phyloP scores from a whole-genome alignment of 495 filamentous ascomycete species.

The Penicillium coprophilum region DNA sequence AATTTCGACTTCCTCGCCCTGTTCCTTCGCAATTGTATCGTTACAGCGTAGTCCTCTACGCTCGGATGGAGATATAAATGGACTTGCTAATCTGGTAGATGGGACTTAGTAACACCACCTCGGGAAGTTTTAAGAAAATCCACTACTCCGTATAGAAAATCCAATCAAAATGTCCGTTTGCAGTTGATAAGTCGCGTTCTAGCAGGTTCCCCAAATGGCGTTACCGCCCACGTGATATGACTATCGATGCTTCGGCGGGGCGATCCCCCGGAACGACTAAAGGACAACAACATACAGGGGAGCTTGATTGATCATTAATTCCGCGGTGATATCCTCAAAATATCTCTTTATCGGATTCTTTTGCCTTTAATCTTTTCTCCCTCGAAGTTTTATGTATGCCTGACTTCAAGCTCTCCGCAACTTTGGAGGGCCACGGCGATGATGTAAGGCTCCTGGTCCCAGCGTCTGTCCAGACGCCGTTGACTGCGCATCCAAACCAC shows the following conservation, averaged over 20 bases:
- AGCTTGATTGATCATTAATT: conserved; percentile 14
- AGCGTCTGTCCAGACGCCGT: conserved; percentile 17
- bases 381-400: conserved; percentile 47
- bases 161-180: neutral
- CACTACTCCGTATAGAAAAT: too few relatives aligned
- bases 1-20: too few relatives aligned
- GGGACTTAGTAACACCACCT: too few relatives aligned
- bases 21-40: too few relatives aligned
- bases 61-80: too few relatives aligned
- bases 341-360: conserved; percentile 2
- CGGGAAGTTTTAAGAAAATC: too few relatives aligned
- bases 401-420: conserved; percentile 79
- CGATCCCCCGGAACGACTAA: conserved; percentile 28
- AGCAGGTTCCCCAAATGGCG: conserved; percentile 28
- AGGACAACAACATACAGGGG: conserved; percentile 26
- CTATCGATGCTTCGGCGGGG: conserved; percentile 31
- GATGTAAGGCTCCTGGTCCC: conserved; percentile 61
- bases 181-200: conserved; percentile 20
- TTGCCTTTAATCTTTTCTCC: conserved; percentile 2
- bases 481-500: conserved; percentile 12
- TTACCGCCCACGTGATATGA: conserved; percentile 40
- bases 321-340: conserved; percentile 3
- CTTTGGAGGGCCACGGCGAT: conserved; percentile 74
- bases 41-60: too few relatives aligned
- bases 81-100: neutral